Conservation (phyloP, 495 filamentous ascomycete species). For the Emericellopsis terricola region DNA sequence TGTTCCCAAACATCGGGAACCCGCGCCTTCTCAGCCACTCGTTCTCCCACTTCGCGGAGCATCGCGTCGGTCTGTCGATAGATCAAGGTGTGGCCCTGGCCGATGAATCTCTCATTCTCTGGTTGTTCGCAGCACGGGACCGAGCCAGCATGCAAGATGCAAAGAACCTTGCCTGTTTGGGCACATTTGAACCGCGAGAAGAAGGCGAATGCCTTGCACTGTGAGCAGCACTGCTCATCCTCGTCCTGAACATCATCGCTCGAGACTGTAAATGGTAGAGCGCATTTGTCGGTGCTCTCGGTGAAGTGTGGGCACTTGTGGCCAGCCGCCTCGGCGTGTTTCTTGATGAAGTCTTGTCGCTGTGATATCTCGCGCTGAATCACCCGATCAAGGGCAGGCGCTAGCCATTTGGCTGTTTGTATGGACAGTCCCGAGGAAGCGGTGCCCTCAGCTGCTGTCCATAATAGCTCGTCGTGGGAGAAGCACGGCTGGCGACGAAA, state of each 20-base stretch:
- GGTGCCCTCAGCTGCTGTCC: slow-evolving; percentile 52
- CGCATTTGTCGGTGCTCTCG: slow-evolving; percentile 21
- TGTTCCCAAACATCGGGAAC: slow-evolving; percentile 81
- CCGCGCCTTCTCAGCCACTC: slow-evolving; percentile 68
- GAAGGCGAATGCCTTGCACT: slow-evolving; percentile 86
- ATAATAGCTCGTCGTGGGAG: slow-evolving; percentile 89
- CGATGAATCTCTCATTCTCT: slow-evolving; percentile 39
- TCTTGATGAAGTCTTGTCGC: slow-evolving; percentile 45
- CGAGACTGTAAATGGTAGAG: slow-evolving; percentile 30
- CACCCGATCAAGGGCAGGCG: slow-evolving; percentile 67
- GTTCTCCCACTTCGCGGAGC: slow-evolving; percentile 47
- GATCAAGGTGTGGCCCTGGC: slow-evolving; percentile 45
- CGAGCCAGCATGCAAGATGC: slow-evolving; percentile 57
- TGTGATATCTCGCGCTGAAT: slow-evolving; percentile 51
- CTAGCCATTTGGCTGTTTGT: slow-evolving; percentile 85
- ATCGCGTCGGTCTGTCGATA: slow-evolving; percentile 61
- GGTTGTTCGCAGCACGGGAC: slow-evolving; percentile 60
- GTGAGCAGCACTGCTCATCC: slow-evolving; percentile 62
- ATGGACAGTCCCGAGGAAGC: slow-evolving; percentile 65
- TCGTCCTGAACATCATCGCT: slow-evolving; percentile 70
- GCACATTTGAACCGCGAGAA: slow-evolving; percentile 78
- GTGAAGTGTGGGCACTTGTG: slow-evolving; percentile 22
- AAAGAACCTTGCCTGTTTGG: slow-evolving; percentile 58
- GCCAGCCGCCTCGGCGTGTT: slow-evolving; percentile 35
- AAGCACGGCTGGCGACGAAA: slow-evolving; percentile 92